phyloP scores from a whole-genome alignment of 2,329 filamentous ascomycete genomes.

The Fusarium pseudoanthophilum region DNA sequence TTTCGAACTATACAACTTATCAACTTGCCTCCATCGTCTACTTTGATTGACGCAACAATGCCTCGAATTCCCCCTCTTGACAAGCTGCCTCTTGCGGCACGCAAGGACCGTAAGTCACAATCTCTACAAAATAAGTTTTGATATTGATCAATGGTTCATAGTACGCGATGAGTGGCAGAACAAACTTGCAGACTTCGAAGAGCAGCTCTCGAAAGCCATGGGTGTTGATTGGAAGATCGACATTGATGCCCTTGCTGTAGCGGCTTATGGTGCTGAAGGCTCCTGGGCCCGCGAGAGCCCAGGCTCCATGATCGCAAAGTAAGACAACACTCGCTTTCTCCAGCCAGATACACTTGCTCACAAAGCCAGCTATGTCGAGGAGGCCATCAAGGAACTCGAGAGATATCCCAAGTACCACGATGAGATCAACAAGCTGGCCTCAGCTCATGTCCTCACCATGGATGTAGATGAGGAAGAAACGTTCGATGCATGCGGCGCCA shows the following conservation, averaged over 20 bases:
- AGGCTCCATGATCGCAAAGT: not conserved
- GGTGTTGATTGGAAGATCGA: not conserved
- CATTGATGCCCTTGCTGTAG: not conserved
- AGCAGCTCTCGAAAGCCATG: not conserved
- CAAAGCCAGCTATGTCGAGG: not conserved
- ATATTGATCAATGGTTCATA: rapidly evolving
- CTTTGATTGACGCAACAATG: rapidly evolving
- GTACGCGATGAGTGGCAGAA: not conserved
- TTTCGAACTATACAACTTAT: rapidly evolving
- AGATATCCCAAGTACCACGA: not conserved
- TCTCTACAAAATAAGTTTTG: rapidly evolving
- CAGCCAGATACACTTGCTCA: rapidly evolving
- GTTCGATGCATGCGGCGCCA: not conserved
- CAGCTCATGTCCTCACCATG: not conserved
- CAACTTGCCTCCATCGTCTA: rapidly evolving
- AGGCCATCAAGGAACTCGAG: not conserved
- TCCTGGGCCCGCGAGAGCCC: not conserved
- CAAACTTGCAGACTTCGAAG: not conserved
- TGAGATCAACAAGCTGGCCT: not conserved
- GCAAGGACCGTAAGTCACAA: not conserved
- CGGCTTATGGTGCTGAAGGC: not conserved
- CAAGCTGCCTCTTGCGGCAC: not conserved
- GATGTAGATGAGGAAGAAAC: not conserved
- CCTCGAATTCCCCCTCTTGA: not conserved
- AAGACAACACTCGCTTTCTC: rapidly evolving